These are phyloP conservation scores for Euphorbia corollata DNA, from an alignment of 441 rosid species.

Conservation along the genomic window DNA sequence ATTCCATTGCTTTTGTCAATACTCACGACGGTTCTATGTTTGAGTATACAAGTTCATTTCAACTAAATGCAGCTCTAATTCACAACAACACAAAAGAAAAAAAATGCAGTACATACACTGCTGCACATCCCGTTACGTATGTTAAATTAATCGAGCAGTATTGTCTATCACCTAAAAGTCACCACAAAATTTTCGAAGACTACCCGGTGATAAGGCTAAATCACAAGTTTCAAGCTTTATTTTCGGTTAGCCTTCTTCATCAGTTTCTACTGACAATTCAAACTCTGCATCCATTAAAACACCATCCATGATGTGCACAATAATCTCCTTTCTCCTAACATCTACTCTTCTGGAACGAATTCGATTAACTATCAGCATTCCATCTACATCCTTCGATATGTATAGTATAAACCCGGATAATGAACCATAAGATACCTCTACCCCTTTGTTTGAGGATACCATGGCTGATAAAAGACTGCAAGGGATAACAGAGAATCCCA, in stretches of 20 bases:
- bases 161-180: neutral
- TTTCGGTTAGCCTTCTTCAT: constrained; percentile 24
- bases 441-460: constrained; percentile 25
- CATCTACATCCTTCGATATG: constrained; percentile 32
- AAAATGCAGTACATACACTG: no score
- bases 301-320: constrained; percentile 52
- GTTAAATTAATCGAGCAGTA: neutral
- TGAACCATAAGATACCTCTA: constrained; percentile 46
- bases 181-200: neutral
- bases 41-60: no score
- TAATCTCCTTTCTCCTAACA: constrained; percentile 35
- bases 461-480: constrained; percentile 29
- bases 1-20: no score
- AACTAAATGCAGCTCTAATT: no score
- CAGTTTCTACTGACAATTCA: constrained; percentile 46
- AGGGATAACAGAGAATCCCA: constrained; percentile 59
- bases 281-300: constrained; percentile 67
- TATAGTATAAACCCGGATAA: constrained; percentile 44
- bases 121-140: no score
- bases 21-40: no score
- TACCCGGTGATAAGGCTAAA: neutral
- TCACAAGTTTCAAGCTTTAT: neutral
- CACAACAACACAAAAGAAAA: no score
- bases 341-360: constrained; percentile 42
- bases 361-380: constrained; percentile 46